These are phyloP conservation scores for Sclerotinia subarctica DNA, from an alignment of 2,329 filamentous ascomycete genomes.

Conservation along the genomic window DNA sequence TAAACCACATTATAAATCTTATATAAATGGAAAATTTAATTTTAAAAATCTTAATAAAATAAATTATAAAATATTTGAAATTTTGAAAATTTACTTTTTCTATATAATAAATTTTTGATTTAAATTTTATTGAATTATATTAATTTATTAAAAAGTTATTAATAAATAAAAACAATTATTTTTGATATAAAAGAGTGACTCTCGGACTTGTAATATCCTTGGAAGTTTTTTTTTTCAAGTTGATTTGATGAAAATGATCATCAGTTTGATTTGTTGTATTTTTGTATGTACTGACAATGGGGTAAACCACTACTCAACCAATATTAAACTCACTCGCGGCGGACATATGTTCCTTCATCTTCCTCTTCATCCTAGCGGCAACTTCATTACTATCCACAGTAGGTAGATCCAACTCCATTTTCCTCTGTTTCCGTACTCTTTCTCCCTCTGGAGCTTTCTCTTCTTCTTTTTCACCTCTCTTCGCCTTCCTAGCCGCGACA, in stretches of 20 bases:
- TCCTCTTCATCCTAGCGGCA: slow-evolving; percentile 63
- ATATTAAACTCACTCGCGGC: slow-evolving; percentile 67
- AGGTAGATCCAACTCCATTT: slow-evolving; percentile 40
- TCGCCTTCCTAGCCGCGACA: slow-evolving; percentile 39
- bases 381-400: slow-evolving; percentile 53
- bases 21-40: too few relatives aligned
- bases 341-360: slow-evolving; percentile 55
- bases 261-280: background rate
- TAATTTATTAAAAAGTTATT: too few relatives aligned
- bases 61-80: too few relatives aligned
- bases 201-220: too few relatives aligned
- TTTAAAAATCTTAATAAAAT: too few relatives aligned
- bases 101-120: too few relatives aligned
- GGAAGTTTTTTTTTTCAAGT: too few relatives aligned
- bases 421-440: slow-evolving; percentile 39
- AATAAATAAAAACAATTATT: too few relatives aligned
- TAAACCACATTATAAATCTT: too few relatives aligned
- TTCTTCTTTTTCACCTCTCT: slow-evolving; percentile 39
- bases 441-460: slow-evolving; percentile 39
- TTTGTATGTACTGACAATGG: background rate
- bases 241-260: background rate
- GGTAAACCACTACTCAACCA: slow-evolving; percentile 44
- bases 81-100: too few relatives aligned
- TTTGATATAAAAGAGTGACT: too few relatives aligned
- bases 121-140: too few relatives aligned